These are phyloP conservation scores for Penicillium vulpinum DNA, from an alignment of 2,329 filamentous ascomycete genomes.

Conservation along the genomic window DNA sequence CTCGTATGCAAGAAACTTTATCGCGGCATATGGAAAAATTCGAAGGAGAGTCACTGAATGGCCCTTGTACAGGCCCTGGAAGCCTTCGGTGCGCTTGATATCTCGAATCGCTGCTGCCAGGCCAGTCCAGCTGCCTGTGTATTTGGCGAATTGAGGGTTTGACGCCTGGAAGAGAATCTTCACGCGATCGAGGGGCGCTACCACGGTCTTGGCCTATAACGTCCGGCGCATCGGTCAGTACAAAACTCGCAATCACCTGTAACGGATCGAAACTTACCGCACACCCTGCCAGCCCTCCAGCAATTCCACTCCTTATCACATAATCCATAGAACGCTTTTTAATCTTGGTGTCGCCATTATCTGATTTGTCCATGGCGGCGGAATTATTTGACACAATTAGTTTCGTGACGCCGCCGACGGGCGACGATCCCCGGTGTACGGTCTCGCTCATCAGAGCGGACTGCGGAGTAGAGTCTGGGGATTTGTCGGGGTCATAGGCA, in stretches of 20 bases:
- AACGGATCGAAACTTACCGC: constrained; percentile 62
- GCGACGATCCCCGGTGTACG: constrained; percentile 26
- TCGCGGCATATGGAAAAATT: constrained; percentile 95
- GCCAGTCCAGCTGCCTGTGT: constrained; percentile 84
- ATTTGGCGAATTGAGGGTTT: constrained; percentile 91
- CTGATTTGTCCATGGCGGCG: constrained; percentile 11
- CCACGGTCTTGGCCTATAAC: constrained; percentile 83
- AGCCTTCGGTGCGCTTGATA: constrained; percentile 75
- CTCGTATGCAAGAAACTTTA: constrained; percentile 98
- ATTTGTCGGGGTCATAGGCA: constrained; percentile 24
- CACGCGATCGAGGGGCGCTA: constrained; percentile 92
- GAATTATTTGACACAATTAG: constrained; percentile 15
- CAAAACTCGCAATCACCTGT: not conserved
- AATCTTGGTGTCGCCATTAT: constrained; percentile 37
- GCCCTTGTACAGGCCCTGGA: constrained; percentile 79
- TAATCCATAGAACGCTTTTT: constrained; percentile 80
- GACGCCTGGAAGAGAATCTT: constrained; percentile 98
- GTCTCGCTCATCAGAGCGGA: constrained; percentile 35
- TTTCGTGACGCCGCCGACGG: constrained; percentile 20
- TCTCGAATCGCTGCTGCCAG: constrained; percentile 78
- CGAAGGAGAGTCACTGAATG: constrained; percentile 91
- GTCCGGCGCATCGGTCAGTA: constrained; percentile 11
- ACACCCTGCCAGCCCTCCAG: constrained; percentile 88
- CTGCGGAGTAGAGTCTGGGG: constrained; percentile 20
- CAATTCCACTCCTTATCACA: constrained; percentile 76